These are phyloP conservation scores for Clausena lansium DNA, from an alignment of 345 rosid genomes.

Conservation along the genomic window DNA sequence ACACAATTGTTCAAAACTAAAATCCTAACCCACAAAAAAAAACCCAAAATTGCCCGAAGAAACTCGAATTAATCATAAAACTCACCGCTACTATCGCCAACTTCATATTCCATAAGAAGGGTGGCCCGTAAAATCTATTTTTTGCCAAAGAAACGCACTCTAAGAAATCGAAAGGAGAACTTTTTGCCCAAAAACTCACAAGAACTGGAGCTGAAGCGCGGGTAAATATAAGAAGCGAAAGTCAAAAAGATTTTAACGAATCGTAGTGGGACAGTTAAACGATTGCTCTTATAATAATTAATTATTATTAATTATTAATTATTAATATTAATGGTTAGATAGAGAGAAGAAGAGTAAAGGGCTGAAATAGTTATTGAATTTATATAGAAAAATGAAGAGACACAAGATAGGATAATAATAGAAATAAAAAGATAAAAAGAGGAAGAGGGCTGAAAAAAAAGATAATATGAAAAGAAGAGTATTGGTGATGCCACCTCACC, in stretches of 20 bases:
- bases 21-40: slow-evolving; percentile 14
- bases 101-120: slow-evolving; percentile 51
- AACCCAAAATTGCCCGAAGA: neutral
- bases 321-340: too few species aligned
- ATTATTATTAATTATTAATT: too few species aligned
- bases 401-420: too few species aligned
- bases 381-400: too few species aligned
- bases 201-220: neutral
- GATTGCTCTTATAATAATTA: too few species aligned
- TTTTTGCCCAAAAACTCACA: neutral
- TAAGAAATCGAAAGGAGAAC: neutral
- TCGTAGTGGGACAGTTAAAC: neutral
- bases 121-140: neutral
- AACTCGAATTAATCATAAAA: neutral
- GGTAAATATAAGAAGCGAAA: neutral
- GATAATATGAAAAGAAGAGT: too few species aligned
- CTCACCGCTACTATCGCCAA: slow-evolving; percentile 50
- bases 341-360: too few species aligned
- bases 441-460: too few species aligned
- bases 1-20: neutral
- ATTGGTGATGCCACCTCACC: too few species aligned
- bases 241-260: neutral
- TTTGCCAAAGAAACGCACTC: neutral
- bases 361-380: too few species aligned
- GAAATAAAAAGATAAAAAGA: too few species aligned